phyloP scores from a whole-genome alignment of 78 protist genomes.

The Kipferlia bialata region DNA sequence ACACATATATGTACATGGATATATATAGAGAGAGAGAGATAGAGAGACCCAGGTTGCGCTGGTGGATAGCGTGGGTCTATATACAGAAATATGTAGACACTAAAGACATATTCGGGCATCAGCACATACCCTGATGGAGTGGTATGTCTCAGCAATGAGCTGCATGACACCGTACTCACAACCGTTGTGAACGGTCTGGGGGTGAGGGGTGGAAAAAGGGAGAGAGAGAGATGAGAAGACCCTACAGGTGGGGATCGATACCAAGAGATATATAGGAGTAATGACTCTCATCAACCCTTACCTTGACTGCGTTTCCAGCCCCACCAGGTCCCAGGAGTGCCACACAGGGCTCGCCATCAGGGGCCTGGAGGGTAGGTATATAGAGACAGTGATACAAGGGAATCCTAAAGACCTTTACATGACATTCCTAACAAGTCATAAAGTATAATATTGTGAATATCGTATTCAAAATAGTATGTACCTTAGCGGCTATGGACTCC shows the following conservation, averaged over 20 bases:
- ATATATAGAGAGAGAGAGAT: too few species aligned
- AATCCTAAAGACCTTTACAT: too few species aligned
- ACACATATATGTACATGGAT: too few species aligned
- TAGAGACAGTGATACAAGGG: too few species aligned
- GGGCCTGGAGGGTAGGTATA: too few species aligned
- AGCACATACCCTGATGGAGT: conserved; percentile 39
- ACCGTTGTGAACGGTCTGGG: conserved; percentile 46
- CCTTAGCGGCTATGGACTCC: conserved; percentile 1
- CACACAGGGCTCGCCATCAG: conserved; percentile 46
- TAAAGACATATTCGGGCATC: too few species aligned
- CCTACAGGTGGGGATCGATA: background rate
- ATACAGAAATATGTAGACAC: too few species aligned
- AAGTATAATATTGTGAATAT: too few species aligned
- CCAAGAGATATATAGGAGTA: background rate
- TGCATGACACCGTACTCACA: conserved; percentile 96
- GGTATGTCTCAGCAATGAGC: conserved; percentile 58
- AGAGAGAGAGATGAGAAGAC: too few species aligned
- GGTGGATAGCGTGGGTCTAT: background rate
- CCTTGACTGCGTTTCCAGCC: conserved; percentile 90
- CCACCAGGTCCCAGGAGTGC: conserved; percentile 82
- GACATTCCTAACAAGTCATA: too few species aligned
- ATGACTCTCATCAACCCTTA: conserved; percentile 66
- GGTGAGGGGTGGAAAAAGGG: too few species aligned
- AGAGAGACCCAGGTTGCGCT: background rate
- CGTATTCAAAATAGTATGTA: too few species aligned